Evolutionary conservation across 2,329 filamentous ascomycete species (phyloP), one percentile per base, ranked within the genome.

Genomic region (Beauveria brongniartii): DNA sequence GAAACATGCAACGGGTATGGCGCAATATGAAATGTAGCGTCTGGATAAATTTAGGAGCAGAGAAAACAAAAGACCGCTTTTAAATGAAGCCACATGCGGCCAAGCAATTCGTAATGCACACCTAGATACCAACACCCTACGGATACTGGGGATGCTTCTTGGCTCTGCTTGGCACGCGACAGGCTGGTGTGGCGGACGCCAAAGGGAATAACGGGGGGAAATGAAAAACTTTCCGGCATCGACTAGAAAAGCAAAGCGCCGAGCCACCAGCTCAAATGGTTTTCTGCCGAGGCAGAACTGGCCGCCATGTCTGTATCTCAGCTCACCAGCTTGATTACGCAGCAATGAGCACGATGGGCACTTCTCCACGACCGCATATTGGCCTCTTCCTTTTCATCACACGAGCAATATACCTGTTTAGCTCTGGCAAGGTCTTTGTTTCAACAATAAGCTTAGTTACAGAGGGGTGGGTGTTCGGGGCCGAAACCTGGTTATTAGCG

Each of bases 151-250:
- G 26, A 12, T 10, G 24, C 20, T n/a, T 26, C 44, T 47, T 57
- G 30, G 44, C 22, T n/a, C 20, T 14, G 10, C 55, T 57, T 57
- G 55, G 55, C 55, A 57, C 30, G 55, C 44, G 55, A 50, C 55
- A 48, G 16, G 53, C 22, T 43, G 22, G 30, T 14, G 34, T 14
- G 34, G 34, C 34, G 34, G 34, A 10, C 14, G 10, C 20, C 43
- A 9, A 18, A n/a, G 43, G 26, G 44, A 56, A 56, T 37, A 57
- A 57, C 43, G 7, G 12, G 20, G 9, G 10, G 34, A 1, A 26
- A 24, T 6, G 48, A 37, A 24, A 22, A 22, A 6, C 43, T n/a
- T 47, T 5, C 16, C 5, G 14, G 22, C 16, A 37, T 6, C 5
- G 14, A 37, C 34, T 2, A 16, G 34, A 37, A 16, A 16, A 50